phyloP scores from a whole-genome alignment of 306 rosid species.

The Astragalus glycyphyllos region DNA sequence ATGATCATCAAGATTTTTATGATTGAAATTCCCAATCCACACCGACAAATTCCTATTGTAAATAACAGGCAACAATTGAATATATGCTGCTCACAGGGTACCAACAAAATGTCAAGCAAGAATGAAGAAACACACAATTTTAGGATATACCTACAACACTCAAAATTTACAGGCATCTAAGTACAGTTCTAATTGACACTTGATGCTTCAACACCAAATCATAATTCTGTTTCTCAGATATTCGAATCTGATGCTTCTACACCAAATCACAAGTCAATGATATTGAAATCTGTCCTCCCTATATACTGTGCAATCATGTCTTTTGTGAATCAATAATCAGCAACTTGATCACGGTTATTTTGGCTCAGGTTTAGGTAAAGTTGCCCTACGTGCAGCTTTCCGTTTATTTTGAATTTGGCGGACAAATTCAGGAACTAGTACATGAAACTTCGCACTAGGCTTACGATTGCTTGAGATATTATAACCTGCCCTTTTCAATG shows the following conservation, averaged over 20 bases:
- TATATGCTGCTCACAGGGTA: constrained; percentile 12
- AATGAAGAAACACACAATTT: not conserved
- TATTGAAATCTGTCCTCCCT: constrained; percentile 40
- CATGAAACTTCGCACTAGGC: constrained; percentile 51
- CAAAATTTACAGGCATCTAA: constrained; percentile 38
- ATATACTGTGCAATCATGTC: constrained; percentile 48
- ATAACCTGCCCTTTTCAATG: constrained; percentile 53
- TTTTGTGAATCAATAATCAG: constrained; percentile 45
- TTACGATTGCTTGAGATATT: constrained; percentile 43
- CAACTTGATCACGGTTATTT: constrained; percentile 37
- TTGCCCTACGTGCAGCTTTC: constrained; percentile 41
- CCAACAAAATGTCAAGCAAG: constrained; percentile 24
- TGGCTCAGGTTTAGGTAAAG: constrained; percentile 43
- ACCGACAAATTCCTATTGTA: constrained; percentile 30
- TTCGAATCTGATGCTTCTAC: constrained; percentile 37
- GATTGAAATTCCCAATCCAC: constrained; percentile 18
- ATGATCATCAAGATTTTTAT: constrained; percentile 6
- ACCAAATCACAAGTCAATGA: constrained; percentile 41
- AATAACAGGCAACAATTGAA: constrained; percentile 28
- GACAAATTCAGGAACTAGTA: constrained; percentile 48
- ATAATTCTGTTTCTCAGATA: constrained; percentile 40
- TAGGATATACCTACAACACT: constrained; percentile 32
- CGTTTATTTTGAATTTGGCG: constrained; percentile 58
- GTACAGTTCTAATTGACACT: constrained; percentile 37
- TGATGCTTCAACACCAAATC: constrained; percentile 44